These are phyloP conservation scores for Pseudopyrenochaeta lycopersici DNA, from an alignment of 2,329 filamentous ascomycete genomes.

Conservation along the genomic window DNA sequence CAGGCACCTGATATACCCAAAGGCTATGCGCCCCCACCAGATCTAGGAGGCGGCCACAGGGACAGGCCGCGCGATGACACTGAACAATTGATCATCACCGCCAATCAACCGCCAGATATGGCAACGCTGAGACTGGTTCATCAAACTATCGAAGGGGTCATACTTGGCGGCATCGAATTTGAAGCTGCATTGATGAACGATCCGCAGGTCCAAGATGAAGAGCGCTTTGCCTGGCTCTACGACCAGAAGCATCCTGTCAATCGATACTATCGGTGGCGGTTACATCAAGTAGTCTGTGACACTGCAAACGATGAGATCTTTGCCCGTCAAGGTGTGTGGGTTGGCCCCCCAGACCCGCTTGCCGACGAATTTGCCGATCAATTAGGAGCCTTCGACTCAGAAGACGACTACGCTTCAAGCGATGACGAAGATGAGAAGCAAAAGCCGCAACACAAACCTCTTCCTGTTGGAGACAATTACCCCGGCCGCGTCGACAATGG, in stretches of 20 bases:
- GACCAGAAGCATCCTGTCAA: constrained; percentile 75
- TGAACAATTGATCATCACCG: constrained; percentile 43
- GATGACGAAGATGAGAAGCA: constrained; percentile 72
- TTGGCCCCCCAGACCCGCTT: constrained; percentile 75
- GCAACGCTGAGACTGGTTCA: constrained; percentile 85
- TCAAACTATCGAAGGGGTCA: constrained; percentile 80
- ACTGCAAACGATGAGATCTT: constrained; percentile 37
- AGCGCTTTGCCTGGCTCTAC: constrained; percentile 95
- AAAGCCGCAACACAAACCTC: constrained; percentile 28
- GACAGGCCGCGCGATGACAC: constrained; percentile 32
- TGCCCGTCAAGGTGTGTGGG: constrained; percentile 65
- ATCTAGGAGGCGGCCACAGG: constrained; percentile 34
- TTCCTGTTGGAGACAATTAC: constrained; percentile 40
- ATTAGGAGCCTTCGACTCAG: constrained; percentile 79
- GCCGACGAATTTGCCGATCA: constrained; percentile 81
- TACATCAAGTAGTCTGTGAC: constrained; percentile 85
- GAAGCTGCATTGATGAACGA: constrained; percentile 92
- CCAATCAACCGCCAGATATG: constrained; percentile 79
- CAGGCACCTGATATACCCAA: constrained; percentile 39
- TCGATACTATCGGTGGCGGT: constrained; percentile 91
- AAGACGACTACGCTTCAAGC: constrained; percentile 56
- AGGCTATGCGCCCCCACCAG: constrained; percentile 39
- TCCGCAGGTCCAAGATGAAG: constrained; percentile 81
- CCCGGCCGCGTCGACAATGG: constrained; percentile 36
- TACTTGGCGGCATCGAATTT: constrained; percentile 84